These are phyloP conservation scores for Psilocybe cubensis DNA, from an alignment of 768 basidiomycete species.

Conservation along the genomic window DNA sequence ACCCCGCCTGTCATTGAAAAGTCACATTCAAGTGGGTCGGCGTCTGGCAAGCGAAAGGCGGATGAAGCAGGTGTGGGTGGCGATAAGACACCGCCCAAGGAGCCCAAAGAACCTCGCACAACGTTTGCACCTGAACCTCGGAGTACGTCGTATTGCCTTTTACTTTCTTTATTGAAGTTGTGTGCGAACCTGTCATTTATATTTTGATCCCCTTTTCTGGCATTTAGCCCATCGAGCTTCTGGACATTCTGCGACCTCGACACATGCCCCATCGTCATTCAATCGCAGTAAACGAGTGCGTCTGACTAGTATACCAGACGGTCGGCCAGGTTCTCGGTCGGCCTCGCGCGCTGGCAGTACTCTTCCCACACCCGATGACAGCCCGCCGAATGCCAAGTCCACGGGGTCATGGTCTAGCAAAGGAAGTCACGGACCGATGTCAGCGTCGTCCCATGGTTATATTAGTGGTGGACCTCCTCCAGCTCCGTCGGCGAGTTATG, in stretches of 20 bases:
- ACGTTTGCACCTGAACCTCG: constrained; percentile 69
- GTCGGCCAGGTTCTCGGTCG: constrained; percentile 42
- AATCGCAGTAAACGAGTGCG: constrained; percentile 69
- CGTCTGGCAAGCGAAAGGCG: constrained; percentile 70
- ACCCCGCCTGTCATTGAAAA: constrained; percentile 36
- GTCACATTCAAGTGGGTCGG: constrained; percentile 35
- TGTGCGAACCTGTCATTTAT: constrained; percentile 13
- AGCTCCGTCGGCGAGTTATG: constrained; percentile 25
- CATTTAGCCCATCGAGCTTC: constrained; percentile 57
- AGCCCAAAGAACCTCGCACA: constrained; percentile 50
- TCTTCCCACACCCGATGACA: constrained; percentile 29
- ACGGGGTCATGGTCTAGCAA: constrained; percentile 51
- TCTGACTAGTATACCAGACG: constrained; percentile 47
- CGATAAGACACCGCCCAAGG: constrained; percentile 64
- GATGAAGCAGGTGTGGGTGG: constrained; percentile 64
- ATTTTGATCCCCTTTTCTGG: constrained; percentile 24
- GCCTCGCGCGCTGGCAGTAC: constrained; percentile 28
- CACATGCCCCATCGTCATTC: constrained; percentile 73
- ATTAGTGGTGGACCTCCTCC: constrained; percentile 22
- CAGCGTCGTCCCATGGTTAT: constrained; percentile 22
- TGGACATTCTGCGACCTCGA: constrained; percentile 43
- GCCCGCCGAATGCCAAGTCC: constrained; percentile 40
- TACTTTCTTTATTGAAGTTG: background rate
- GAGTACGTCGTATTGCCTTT: constrained; percentile 45
- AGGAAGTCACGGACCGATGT: constrained; percentile 30